Conservation (phyloP, 129 eudicot species). For the Calendula officinalis region DNA sequence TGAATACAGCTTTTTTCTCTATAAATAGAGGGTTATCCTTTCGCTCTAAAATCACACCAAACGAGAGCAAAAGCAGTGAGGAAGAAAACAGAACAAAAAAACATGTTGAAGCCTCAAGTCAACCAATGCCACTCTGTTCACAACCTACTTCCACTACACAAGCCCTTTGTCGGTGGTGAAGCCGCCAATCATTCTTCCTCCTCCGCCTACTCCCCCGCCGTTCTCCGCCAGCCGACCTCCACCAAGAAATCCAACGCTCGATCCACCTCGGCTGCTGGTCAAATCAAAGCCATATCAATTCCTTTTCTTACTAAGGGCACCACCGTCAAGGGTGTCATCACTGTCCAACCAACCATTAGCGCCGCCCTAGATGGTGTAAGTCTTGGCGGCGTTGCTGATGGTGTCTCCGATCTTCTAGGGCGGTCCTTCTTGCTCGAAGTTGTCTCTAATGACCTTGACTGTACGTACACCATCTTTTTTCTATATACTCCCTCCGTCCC, state of each 20-base stretch:
- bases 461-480: conserved; percentile 7
- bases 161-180: conserved; percentile 12
- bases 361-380: conserved; percentile 25
- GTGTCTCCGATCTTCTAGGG: conserved; percentile 46
- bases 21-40: conserved; percentile 10
- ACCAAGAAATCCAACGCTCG: conserved; percentile 22
- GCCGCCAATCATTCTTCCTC: conserved; percentile 24
- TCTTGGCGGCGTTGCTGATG: conserved; percentile 35
- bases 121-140: conserved; percentile 22
- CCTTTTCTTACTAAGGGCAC: conserved; percentile 10
- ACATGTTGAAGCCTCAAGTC: conserved; percentile 27
- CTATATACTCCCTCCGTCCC: neutral
- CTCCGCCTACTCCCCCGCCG: conserved; percentile 20
- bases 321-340: conserved; percentile 37
- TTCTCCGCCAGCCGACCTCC: conserved; percentile 2
- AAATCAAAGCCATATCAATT: conserved; percentile 12
- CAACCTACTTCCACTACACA: conserved; percentile 25
- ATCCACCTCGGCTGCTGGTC: conserved; percentile 16
- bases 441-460: conserved; percentile 51
- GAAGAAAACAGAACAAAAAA: neutral
- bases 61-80: neutral
- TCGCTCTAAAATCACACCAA: neutral
- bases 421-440: conserved; percentile 43
- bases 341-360: conserved; percentile 39
- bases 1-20: neutral